Base-by-base conservation (phyloP, 441 rosid species). In the Populus hybrid region DNA sequence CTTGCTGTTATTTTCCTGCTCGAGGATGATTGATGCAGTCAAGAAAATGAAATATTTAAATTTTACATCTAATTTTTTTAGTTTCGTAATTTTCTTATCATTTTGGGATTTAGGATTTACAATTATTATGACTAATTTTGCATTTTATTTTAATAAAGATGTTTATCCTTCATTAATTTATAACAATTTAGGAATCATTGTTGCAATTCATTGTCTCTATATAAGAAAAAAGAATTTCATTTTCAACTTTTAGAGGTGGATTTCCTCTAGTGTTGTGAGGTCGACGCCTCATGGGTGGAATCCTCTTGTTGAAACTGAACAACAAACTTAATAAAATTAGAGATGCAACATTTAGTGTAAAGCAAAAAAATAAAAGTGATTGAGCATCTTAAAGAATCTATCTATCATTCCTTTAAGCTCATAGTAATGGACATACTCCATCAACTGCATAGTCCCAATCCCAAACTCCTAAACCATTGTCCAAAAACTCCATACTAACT, bases 381-480 rank as follows among this genome's bases (percentile, higher is more conserved):
- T 10, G 50, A 40, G 50, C 14, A 10, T 40, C 50, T 40, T 40
- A 40, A 40, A 40, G 50, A 10, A 50, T 50, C 59, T 50, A 50
- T 16, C 8, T 50, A 5, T 50, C 59, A 50, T 50, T 16, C 59
- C 59, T n/a, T 50, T 50, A 50, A 50, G 59, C n/a, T 50, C 59
- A 16, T 16, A 16, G 59, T 16, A 50, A 50, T 50, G 59, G 59
- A 26, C 20, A 46, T 32, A 64, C 70, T 28, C 20, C n/a, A 82
- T 23, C 35, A 64, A 61, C 50, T n/a, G 65, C 30, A 50, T 50
- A 1, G n/a, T 46, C 59, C 53, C 7, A 20, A 28, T 28, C 24
- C 67, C 8, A 35, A 53, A 69, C 40, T 42, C 80, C 71, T 9
- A 35, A 46, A 79, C 30, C 34, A 18, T 36, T 38, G 73, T 9